Evolutionary conservation across 768 basidiomycete genomes (phyloP), one percentile per base, ranked within the genome.

Genomic region (Boletus sp.): DNA sequence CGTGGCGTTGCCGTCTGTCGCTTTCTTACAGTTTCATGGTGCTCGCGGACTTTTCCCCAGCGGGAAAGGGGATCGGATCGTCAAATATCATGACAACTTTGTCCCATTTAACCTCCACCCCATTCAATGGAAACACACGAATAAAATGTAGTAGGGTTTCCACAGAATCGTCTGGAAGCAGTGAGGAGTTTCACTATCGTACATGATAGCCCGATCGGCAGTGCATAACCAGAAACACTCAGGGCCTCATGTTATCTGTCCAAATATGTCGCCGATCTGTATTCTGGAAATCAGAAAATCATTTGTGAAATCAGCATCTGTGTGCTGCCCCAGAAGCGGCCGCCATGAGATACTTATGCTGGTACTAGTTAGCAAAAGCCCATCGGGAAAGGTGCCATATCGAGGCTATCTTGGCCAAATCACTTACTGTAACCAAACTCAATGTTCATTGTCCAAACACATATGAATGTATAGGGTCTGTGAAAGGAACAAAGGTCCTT

Each of bases 21-120:
- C 24, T 24, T 24, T 24, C 24, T 24, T 24, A 24, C 24, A 24
- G 24, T 37, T 15, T 6, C 9, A 15, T 29, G 7, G 2, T 17
- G 18, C 2, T 44, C 39, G 46, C 55, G 37, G 36, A 54, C 57
- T 30, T 32, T 42, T 28, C 28, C 35, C 36, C 5, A n/a, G 17
- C 7, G 10, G 37, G 8, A n/a, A 12, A 2, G 33, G 49, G 55
- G n/a, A 29, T 51, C 62, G 32, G 57, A 63, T 59, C 61, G 47
- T 45, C 50, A 59, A 64, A 50, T 45, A 46, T 52, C 24, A 53
- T 35, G 48, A 37, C 10, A 42, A 14, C 9, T 15, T 32, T 47
- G 20, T 35, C 30, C 14, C 46, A 8, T 18, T 15, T 29, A 5
- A 36, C 28, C 10, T 33, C 7, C 5, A n/a, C 7, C 10, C 18